Percentiles rank a stretch among this genome's conserved stretches.
These are phyloP conservation scores for Dioszegia hungarica DNA, from an alignment of 768 basidiomycete genomes.

Conservation along the genomic window DNA sequence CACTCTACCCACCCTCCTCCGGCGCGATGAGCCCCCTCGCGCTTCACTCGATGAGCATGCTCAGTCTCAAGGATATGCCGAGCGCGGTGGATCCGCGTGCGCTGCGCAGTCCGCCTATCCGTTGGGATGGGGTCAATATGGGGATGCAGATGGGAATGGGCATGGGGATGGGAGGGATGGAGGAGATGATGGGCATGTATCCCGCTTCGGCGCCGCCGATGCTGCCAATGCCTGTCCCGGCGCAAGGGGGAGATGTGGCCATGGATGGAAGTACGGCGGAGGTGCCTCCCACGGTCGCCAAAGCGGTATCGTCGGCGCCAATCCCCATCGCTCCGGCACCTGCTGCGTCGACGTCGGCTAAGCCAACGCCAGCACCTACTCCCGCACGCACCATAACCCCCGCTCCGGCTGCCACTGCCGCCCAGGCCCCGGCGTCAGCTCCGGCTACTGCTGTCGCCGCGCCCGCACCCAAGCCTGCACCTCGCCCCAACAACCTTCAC, in stretches of 20 bases:
- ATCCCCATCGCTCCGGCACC: constrained; percentile 9
- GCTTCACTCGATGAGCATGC: constrained; percentile 19
- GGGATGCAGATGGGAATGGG: constrained; percentile 7
- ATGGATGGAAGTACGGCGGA: neutral
- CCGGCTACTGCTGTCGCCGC: neutral
- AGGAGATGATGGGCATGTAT: neutral
- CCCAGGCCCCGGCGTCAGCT: neutral
- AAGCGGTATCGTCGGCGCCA: neutral
- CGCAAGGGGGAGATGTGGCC: neutral
- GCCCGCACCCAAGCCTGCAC: neutral
- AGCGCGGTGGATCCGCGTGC: constrained; percentile 25
- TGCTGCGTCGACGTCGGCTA: neutral
- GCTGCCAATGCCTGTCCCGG: too few relatives aligned
- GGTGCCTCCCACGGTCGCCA: neutral
- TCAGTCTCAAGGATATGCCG: constrained; percentile 16
- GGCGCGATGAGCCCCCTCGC: constrained; percentile 26
- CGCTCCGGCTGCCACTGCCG: neutral
- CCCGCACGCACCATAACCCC: neutral
- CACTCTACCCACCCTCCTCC: constrained; percentile 10
- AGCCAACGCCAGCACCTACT: neutral
- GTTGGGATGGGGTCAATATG: neutral
- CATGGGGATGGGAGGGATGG: neutral
- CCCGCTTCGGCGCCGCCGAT: too few relatives aligned
- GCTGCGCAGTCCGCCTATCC: constrained; percentile 24
- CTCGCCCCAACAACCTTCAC: neutral